Conservation (phyloP, 768 basidiomycete genomes). For the Hygrocybe punicea region DNA sequence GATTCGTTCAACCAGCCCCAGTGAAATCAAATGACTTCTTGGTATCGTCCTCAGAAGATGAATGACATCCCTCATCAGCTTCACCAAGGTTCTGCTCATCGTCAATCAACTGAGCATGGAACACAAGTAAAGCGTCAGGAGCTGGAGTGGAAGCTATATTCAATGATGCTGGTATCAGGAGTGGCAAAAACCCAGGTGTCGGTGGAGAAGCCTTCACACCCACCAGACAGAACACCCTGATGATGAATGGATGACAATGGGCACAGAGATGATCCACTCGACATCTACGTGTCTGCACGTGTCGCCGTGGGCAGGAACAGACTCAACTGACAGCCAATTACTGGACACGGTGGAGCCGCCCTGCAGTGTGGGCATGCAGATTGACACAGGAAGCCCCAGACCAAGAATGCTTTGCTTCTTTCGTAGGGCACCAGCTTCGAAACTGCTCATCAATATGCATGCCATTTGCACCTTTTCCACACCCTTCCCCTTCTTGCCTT, state of each 20-base stretch:
- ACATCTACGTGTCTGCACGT: constrained; percentile 33
- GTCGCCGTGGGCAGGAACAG: constrained; percentile 1
- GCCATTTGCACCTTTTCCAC: constrained; percentile 37
- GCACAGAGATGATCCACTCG: constrained; percentile 44
- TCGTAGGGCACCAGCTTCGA: constrained; percentile 61
- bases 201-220: constrained; percentile 20
- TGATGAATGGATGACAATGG: constrained; percentile 42
- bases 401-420: constrained; percentile 65
- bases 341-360: constrained; percentile 38
- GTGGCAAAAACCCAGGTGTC: constrained; percentile 43
- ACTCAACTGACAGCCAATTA: constrained; percentile 37
- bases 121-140: constrained; percentile 33
- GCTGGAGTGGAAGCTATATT: constrained; percentile 14
- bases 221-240: constrained; percentile 46
- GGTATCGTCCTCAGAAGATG: constrained; percentile 56
- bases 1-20: constrained; percentile 69
- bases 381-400: constrained; percentile 56
- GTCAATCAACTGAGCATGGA: constrained; percentile 45
- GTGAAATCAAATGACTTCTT: constrained; percentile 85
- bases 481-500: constrained; percentile 30
- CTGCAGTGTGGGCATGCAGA: constrained; percentile 43
- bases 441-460: constrained; percentile 58
- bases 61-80: constrained; percentile 38
- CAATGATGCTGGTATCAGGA: constrained; percentile 26
- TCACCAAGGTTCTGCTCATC: constrained; percentile 42